These are phyloP conservation scores for Aureobasidium leucospermi DNA, from an alignment of 2,329 filamentous ascomycete species.

Conservation along the genomic window DNA sequence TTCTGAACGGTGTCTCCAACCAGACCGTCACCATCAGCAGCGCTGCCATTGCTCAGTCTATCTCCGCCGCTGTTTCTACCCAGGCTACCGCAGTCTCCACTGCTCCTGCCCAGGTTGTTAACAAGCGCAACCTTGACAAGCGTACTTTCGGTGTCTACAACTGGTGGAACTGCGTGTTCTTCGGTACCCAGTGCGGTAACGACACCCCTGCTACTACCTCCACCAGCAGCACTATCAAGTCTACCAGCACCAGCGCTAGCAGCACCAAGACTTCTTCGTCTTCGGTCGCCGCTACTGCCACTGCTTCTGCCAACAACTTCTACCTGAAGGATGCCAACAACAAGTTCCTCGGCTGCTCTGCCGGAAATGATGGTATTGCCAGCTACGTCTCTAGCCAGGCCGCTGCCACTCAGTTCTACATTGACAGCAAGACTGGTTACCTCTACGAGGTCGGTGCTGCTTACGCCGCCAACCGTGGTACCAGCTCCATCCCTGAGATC, in stretches of 20 bases:
- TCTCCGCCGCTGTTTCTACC: slow-evolving; percentile 17
- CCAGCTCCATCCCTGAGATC: neutral
- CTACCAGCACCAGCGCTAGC: slow-evolving; percentile 8
- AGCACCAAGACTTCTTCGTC: slow-evolving; percentile 7
- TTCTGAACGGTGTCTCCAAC: slow-evolving; percentile 17
- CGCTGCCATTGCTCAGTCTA: slow-evolving; percentile 16
- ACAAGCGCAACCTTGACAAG: slow-evolving; percentile 16
- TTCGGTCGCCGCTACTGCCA: neutral
- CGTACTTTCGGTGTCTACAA: neutral
- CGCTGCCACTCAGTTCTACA: neutral
- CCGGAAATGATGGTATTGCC: neutral
- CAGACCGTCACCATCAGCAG: slow-evolving; percentile 18
- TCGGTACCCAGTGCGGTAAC: neutral
- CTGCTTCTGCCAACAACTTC: neutral
- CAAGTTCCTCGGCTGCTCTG: neutral
- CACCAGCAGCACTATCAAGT: slow-evolving; percentile 11
- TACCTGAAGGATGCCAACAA: neutral
- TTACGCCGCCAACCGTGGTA: neutral
- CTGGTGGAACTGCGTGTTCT: neutral
- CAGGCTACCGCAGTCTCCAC: slow-evolving; percentile 16
- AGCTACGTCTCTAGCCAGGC: neutral
- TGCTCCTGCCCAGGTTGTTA: slow-evolving; percentile 14
- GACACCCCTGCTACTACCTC: too few relatives aligned
- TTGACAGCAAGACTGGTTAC: slow-evolving; percentile 3
- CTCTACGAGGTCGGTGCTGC: neutral